These are phyloP conservation scores for Phytophthora vignae DNA, from an alignment of 352 stramenopile genomes.

Conservation along the genomic window DNA sequence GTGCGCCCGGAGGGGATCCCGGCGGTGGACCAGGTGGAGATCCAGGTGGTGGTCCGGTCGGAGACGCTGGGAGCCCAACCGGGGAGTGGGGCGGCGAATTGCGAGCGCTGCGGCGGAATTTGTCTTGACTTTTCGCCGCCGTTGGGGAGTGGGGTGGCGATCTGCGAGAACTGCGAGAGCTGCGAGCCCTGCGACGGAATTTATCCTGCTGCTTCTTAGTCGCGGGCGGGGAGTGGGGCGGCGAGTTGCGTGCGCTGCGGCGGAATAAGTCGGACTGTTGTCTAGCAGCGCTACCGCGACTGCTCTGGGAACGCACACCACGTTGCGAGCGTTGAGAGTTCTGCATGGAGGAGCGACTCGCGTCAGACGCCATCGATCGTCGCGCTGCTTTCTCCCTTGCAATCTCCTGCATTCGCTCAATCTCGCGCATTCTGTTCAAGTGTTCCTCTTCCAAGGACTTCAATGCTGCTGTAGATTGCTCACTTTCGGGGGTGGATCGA, in stretches of 20 bases:
- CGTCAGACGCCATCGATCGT: conserved; percentile 30
- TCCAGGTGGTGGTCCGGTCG: conserved; percentile 3
- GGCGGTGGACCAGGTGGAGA: conserved; percentile 17
- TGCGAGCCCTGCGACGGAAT: conserved; percentile 16
- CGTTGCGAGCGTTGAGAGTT: conserved; percentile 9
- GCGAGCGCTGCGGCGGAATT: conserved; percentile 18
- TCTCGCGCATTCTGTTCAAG: conserved; percentile 53
- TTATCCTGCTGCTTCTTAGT: conserved; percentile 16
- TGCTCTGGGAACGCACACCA: background rate
- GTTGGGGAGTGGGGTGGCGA: background rate
- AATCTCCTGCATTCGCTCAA: conserved; percentile 40
- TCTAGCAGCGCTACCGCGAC: conserved; percentile 10
- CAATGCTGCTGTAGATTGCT: conserved; percentile 43
- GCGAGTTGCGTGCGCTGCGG: conserved; percentile 1
- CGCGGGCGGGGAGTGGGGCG: background rate
- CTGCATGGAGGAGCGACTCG: conserved; percentile 27
- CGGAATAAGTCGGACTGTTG: background rate
- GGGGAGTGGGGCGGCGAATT: conserved; percentile 11
- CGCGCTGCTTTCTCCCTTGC: conserved; percentile 33
- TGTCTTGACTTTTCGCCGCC: background rate
- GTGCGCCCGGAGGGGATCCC: conserved; percentile 34
- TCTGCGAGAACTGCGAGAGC: background rate
- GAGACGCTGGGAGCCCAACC: background rate
- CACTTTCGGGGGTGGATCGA: conserved; percentile 44
- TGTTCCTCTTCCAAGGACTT: conserved; percentile 55